Evolutionary conservation across 2,329 filamentous ascomycete genomes (phyloP).

Genomic region (Fonsecaea erecta): DNA sequence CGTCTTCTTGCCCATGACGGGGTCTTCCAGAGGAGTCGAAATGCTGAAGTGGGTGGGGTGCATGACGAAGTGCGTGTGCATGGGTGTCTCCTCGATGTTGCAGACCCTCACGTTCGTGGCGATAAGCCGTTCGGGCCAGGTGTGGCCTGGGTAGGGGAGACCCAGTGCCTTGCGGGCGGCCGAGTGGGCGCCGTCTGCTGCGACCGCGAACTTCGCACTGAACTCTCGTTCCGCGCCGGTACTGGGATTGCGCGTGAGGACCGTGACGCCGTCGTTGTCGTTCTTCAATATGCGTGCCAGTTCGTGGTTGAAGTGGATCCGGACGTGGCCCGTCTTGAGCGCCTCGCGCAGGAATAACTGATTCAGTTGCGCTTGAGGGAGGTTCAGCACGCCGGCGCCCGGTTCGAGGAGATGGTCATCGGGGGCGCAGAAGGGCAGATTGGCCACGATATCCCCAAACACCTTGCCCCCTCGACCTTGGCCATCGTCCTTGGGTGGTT

Average conservation of each 20-base stretch:
- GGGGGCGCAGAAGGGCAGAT: conserved; percentile 14
- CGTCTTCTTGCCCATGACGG: conserved; percentile 18
- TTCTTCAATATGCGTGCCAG: conserved; percentile 14
- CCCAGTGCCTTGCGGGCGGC: conserved; percentile 18
- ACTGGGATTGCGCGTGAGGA: not conserved
- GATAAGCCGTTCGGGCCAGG: conserved; percentile 26
- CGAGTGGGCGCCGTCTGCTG: conserved; percentile 22
- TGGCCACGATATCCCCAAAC: conserved; percentile 19
- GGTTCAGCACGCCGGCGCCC: conserved; percentile 20
- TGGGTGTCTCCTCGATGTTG: conserved; percentile 8
- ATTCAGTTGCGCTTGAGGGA: conserved; percentile 21
- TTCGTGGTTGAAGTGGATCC: conserved; percentile 25
- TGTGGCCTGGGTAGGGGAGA: conserved; percentile 26
- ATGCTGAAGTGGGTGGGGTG: conserved; percentile 18
- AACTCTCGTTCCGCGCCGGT: not conserved
- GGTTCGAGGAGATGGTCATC: conserved; percentile 10
- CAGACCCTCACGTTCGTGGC: conserved; percentile 20
- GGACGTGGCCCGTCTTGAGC: conserved; percentile 22
- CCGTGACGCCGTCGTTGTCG: conserved; percentile 13
- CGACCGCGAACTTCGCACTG: conserved; percentile 15
- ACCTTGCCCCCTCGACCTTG: conserved; percentile 17
- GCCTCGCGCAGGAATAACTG: conserved; percentile 21
- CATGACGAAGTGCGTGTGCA: conserved; percentile 17
- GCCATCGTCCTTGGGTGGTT: conserved; percentile 20
- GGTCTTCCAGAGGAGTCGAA: conserved; percentile 21